Conservation (phyloP, 768 basidiomycete species). For the Chalciporus sphaerocephalus region DNA sequence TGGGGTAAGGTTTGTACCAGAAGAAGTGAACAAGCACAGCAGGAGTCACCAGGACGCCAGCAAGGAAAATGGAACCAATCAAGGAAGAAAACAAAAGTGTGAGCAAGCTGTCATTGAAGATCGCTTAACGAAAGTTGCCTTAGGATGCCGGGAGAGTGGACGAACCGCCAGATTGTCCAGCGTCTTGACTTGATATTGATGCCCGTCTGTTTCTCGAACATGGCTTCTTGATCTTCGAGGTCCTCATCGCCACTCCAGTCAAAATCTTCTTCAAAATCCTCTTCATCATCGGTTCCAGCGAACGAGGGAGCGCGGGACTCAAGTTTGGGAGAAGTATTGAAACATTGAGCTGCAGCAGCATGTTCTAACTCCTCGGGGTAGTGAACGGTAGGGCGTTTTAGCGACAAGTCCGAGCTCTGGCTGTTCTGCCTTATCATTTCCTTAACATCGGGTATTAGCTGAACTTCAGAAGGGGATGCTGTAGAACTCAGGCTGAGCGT, state of each 20-base stretch:
- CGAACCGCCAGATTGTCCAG: conserved; percentile 55
- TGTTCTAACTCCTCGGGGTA: conserved; percentile 43
- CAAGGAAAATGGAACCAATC: conserved; percentile 65
- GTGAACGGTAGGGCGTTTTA: conserved; percentile 44
- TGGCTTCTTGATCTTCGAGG: conserved; percentile 63
- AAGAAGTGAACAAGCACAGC: conserved; percentile 63
- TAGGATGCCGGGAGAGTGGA: conserved; percentile 8
- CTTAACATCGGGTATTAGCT: conserved; percentile 13
- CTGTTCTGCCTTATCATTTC: conserved; percentile 16
- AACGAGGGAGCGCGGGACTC: conserved; percentile 41
- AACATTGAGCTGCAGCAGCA: conserved; percentile 19
- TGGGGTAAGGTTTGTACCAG: conserved; percentile 62
- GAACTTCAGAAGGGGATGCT: conserved; percentile 21
- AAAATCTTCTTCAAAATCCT: conserved; percentile 53
- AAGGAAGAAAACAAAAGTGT: conserved; percentile 66
- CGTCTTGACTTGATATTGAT: conserved; percentile 37
- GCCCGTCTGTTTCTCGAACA: conserved; percentile 60
- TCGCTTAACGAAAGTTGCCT: background rate
- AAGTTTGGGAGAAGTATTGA: conserved; percentile 31
- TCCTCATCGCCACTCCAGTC: conserved; percentile 82
- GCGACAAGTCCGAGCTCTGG: conserved; percentile 11
- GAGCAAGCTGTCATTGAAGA: conserved; percentile 41
- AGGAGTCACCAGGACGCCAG: conserved; percentile 56
- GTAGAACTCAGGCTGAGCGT: conserved; percentile 9
- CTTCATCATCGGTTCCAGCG: conserved; percentile 54